phyloP scores from a whole-genome alignment of 495 filamentous ascomycete species.

The Xylaria intraflava region DNA sequence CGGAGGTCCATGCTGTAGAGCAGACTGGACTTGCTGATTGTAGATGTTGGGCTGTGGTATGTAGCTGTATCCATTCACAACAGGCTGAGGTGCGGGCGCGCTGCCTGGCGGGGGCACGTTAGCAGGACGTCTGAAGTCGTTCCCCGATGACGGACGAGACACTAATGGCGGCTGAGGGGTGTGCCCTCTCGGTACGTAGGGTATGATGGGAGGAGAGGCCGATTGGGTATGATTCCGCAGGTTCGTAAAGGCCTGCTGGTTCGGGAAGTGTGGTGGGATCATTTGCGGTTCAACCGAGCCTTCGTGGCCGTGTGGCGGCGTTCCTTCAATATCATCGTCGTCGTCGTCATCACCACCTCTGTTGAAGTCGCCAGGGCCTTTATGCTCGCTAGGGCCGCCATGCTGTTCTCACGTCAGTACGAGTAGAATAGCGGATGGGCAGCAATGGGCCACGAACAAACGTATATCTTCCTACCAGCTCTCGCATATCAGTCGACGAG shows the following conservation, averaged over 20 bases:
- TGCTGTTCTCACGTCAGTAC: constrained; percentile 54
- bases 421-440: constrained; percentile 9
- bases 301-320: constrained; percentile 54
- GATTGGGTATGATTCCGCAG: constrained; percentile 79
- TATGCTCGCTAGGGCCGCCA: constrained; percentile 88
- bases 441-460: constrained; percentile 58
- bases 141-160: constrained; percentile 77
- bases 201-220: constrained; percentile 79
- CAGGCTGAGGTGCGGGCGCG: constrained; percentile 36
- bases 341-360: constrained; percentile 78
- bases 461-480: constrained; percentile 78
- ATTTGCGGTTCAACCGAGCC: constrained; percentile 45
- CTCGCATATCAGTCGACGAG: constrained; percentile 87
- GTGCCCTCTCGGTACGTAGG: constrained; percentile 61
- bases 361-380: constrained; percentile 87
- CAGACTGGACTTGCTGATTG: constrained; percentile 59
- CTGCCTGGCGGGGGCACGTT: constrained; percentile 57
- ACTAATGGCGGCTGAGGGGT: constrained; percentile 65
- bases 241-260: constrained; percentile 65
- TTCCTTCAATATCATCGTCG: constrained; percentile 80
- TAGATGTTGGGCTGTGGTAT: constrained; percentile 83
- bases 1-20: constrained; percentile 42
- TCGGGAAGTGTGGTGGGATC: constrained; percentile 71
- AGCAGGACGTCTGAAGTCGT: constrained; percentile 66
- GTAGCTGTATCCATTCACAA: constrained; percentile 73